Evolutionary conservation across 768 basidiomycete species (phyloP).

Genomic region (Russula lepida): DNA sequence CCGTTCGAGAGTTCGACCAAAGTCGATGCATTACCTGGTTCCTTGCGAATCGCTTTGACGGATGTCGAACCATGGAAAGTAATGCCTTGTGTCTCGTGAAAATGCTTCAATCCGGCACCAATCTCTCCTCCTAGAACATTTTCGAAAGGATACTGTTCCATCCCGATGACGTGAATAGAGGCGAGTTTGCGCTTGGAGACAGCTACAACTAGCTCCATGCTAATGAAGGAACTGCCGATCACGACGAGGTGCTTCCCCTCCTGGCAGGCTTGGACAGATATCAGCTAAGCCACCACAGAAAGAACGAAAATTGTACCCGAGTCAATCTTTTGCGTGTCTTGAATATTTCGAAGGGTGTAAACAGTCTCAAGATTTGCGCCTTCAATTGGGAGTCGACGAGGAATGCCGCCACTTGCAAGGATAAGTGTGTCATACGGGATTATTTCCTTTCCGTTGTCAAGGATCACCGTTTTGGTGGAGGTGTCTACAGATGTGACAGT

Average conservation of each 20-base stretch:
- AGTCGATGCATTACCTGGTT: slow-evolving; percentile 42
- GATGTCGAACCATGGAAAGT: slow-evolving; percentile 73
- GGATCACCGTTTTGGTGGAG: slow-evolving; percentile 48
- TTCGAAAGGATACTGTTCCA: slow-evolving; percentile 76
- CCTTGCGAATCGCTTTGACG: slow-evolving; percentile 52
- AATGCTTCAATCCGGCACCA: slow-evolving; percentile 68
- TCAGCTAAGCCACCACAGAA: background rate
- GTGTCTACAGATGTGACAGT: slow-evolving; percentile 66
- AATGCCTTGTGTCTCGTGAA: slow-evolving; percentile 73
- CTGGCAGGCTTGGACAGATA: slow-evolving; percentile 39
- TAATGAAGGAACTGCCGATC: slow-evolving; percentile 86
- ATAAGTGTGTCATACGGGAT: slow-evolving; percentile 70
- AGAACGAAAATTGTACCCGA: slow-evolving; percentile 37
- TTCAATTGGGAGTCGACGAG: slow-evolving; percentile 68
- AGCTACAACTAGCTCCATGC: slow-evolving; percentile 85
- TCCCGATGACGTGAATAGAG: slow-evolving; percentile 76
- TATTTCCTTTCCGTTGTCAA: slow-evolving; percentile 50
- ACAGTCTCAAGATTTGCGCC: slow-evolving; percentile 71
- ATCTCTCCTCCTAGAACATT: slow-evolving; percentile 72
- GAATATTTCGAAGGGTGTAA: slow-evolving; percentile 60
- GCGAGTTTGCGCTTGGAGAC: slow-evolving; percentile 65
- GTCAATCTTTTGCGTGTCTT: slow-evolving; percentile 65
- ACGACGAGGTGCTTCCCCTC: slow-evolving; percentile 73
- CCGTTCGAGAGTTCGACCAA: slow-evolving; percentile 36
- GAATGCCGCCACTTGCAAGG: slow-evolving; percentile 67